phyloP scores from a whole-genome alignment of 73 alveolate genomes.

The Paramecium biaurelia region DNA sequence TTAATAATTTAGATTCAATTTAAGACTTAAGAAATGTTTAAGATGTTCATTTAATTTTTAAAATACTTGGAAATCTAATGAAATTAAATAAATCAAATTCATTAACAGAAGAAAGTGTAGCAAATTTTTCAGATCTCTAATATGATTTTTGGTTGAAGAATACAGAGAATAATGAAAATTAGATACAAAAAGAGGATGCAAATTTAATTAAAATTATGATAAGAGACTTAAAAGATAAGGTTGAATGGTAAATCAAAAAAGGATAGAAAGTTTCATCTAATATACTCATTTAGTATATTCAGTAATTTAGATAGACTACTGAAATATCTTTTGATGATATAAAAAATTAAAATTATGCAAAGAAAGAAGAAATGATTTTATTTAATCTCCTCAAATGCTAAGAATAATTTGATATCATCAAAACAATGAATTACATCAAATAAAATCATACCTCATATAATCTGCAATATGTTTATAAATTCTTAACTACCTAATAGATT shows the following conservation, averaged over 20 bases:
- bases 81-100: not conserved
- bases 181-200: not conserved
- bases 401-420: not conserved
- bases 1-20: not conserved
- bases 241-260: not conserved
- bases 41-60: not conserved
- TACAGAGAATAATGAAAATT: not conserved
- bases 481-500: not conserved
- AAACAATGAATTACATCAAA: not conserved
- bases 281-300: not conserved
- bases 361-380: not conserved
- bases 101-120: not conserved
- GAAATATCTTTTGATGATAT: not conserved
- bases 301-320: not conserved
- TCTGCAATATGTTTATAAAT: not conserved
- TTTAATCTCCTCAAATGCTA: not conserved
- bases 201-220: not conserved
- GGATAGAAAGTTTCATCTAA: not conserved
- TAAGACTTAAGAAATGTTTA: not conserved
- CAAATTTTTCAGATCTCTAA: not conserved
- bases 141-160: constrained; percentile 26
- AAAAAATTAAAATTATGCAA: not conserved
- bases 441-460: not conserved
- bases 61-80: not conserved
- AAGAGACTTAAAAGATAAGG: not conserved